Evolutionary conservation across 1,139 yeast species (phyloP).

Genomic region (Zhuliangozyma blackwelliae): DNA sequence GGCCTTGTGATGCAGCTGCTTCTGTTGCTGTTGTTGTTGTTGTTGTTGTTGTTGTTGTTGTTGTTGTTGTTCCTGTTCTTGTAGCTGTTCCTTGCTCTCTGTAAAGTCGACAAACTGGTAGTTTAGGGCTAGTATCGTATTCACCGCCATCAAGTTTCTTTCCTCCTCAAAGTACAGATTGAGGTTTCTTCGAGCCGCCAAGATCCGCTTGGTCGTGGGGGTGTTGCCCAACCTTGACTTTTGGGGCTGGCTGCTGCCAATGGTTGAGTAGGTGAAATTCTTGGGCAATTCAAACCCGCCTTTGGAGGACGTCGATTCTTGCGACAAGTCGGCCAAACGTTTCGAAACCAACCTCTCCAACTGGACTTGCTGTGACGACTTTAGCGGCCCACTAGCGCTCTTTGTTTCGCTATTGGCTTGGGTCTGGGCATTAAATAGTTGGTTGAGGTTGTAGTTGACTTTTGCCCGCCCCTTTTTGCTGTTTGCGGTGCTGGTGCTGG

Average conservation of each 20-base stretch:
- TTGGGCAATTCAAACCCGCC: slow-evolving; percentile 40
- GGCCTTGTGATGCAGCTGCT: slow-evolving; percentile 6
- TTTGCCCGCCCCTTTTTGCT: slow-evolving; percentile 30
- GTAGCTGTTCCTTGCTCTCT: slow-evolving; percentile 7
- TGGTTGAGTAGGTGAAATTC: slow-evolving; percentile 34
- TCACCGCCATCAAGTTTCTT: slow-evolving; percentile 39
- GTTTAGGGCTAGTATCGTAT: slow-evolving; percentile 37
- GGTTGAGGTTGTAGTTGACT: slow-evolving; percentile 44
- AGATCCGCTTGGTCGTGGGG: slow-evolving; percentile 41
- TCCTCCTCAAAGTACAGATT: slow-evolving; percentile 48
- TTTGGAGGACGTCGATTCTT: slow-evolving; percentile 24
- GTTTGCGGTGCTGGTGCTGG: slow-evolving; percentile 8
- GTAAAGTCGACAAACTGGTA: slow-evolving; percentile 39
- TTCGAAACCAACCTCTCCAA: slow-evolving; percentile 38
- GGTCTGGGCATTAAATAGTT: slow-evolving; percentile 43
- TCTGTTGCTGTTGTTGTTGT: no score
- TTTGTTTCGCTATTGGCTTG: slow-evolving; percentile 23
- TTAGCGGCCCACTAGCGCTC: slow-evolving; percentile 29
- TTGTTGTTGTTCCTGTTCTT: no score
- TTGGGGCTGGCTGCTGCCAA: slow-evolving; percentile 20
- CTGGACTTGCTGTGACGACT: slow-evolving; percentile 42
- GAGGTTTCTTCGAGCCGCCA: slow-evolving; percentile 43
- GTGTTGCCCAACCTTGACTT: slow-evolving; percentile 40
- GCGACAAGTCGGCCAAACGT: slow-evolving; percentile 33
- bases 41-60: no score